These are phyloP conservation scores for Debaryomyces coudertii DNA, from an alignment of 1,139 yeast species.

Conservation along the genomic window DNA sequence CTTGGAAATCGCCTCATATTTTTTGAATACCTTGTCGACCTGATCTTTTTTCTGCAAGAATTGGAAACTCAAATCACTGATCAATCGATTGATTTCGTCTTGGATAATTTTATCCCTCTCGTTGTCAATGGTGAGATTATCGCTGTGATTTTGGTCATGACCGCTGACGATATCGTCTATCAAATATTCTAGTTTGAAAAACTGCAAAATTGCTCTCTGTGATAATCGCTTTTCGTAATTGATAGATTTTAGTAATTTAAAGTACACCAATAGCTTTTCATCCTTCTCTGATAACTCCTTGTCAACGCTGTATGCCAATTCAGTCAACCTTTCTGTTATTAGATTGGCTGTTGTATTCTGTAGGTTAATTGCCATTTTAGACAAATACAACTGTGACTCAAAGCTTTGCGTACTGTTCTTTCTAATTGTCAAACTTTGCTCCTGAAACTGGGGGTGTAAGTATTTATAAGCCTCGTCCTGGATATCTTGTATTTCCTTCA, in stretches of 20 bases:
- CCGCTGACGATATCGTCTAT: constrained; percentile 25
- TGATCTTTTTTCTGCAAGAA: constrained; percentile 39
- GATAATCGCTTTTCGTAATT: constrained; percentile 36
- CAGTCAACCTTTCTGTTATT: constrained; percentile 45
- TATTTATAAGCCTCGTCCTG: constrained; percentile 12
- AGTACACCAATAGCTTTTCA: constrained; percentile 33
- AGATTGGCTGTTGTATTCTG: constrained; percentile 39
- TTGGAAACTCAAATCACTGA: constrained; percentile 46
- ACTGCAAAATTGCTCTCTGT: constrained; percentile 37
- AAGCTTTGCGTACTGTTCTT: constrained; percentile 33
- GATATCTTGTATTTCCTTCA: constrained; percentile 10
- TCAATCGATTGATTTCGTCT: constrained; percentile 45
- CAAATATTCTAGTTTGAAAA: constrained; percentile 44
- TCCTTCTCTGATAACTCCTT: constrained; percentile 45
- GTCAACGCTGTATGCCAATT: constrained; percentile 43
- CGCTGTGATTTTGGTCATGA: constrained; percentile 16
- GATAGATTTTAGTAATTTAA: constrained; percentile 30
- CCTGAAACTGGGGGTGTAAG: not conserved
- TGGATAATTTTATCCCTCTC: constrained; percentile 41
- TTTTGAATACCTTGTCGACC: constrained; percentile 21
- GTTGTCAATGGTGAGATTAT: constrained; percentile 22
- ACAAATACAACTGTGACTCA: constrained; percentile 42
- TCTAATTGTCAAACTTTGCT: constrained; percentile 13
- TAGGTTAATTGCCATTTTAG: constrained; percentile 41
- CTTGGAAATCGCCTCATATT: constrained; percentile 23